Percentiles rank a stretch among this genome's conserved stretches.
Conservation (phyloP, 2,329 filamentous ascomycete genomes). For the Fusarium chlamydosporum region DNA sequence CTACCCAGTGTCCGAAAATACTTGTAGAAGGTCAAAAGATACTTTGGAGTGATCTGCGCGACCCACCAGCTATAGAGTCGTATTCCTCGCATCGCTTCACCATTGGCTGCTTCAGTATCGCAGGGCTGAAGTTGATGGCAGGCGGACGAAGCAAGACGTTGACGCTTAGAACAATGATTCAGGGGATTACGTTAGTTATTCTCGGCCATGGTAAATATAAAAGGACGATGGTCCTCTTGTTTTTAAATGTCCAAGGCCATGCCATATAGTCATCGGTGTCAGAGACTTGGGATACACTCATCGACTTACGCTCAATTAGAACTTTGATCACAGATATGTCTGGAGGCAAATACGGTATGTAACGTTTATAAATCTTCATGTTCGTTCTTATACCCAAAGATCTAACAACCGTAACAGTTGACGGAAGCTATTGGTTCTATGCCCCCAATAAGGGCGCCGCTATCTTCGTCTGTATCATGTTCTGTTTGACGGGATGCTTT, state of each 20-base stretch:
- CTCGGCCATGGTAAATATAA: not conserved
- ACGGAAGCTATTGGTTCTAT: conserved; percentile 62
- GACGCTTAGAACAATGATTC: not conserved
- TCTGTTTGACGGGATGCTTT: conserved; percentile 55
- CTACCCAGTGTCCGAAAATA: not conserved
- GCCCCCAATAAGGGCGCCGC: conserved; percentile 64
- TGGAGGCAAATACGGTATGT: conserved; percentile 53
- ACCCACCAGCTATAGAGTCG: conserved; percentile 26
- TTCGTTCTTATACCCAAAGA: not conserved
- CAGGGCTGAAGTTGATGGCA: conserved; percentile 23
- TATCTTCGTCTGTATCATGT: conserved; percentile 62
- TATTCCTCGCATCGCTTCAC: conserved; percentile 44
- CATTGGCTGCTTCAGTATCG: conserved; percentile 42
- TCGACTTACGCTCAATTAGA: not conserved
- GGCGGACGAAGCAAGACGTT: not conserved
- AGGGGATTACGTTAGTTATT: not conserved
- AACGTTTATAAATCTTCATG: not conserved
- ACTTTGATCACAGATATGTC: conserved; percentile 37
- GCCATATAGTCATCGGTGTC: not conserved
- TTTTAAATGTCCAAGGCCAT: not conserved
- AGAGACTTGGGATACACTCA: not conserved
- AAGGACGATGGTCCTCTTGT: not conserved
- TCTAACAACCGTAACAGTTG: conserved; percentile 50
- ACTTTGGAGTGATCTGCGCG: conserved; percentile 24
- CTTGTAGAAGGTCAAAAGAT: not conserved